Evolutionary conservation across 108 stramenopile species (phyloP).

Genomic region (Cyclotella atomus): DNA sequence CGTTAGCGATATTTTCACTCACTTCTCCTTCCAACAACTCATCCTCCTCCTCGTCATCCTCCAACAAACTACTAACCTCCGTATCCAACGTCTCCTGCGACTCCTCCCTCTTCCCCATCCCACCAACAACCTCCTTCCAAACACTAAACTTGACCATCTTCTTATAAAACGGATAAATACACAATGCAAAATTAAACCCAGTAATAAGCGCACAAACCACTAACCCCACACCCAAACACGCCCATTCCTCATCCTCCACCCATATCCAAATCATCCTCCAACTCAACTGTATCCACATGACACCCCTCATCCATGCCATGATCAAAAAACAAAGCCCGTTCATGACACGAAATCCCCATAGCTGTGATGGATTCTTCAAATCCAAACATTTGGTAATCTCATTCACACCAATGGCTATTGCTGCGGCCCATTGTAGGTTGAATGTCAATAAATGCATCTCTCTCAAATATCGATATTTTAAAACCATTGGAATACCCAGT

Average conservation of each 20-base stretch:
- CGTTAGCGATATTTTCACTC: too few relatives aligned
- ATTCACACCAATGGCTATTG: conserved; percentile 22
- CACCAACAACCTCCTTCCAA: not conserved
- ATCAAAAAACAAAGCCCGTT: conserved; percentile 27
- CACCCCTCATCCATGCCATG: conserved; percentile 38
- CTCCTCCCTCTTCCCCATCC: not conserved
- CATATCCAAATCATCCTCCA: conserved; percentile 6
- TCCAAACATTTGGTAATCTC: conserved; percentile 37
- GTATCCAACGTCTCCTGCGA: not conserved
- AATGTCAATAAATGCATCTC: conserved; percentile 31
- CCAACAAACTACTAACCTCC: not conserved
- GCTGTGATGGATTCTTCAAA: conserved; percentile 1
- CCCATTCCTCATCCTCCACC: conserved; percentile 23
- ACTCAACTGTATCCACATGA: conserved; percentile 28
- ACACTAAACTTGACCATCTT: conserved; percentile 26
- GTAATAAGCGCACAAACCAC: conserved; percentile 12
- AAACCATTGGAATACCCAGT: conserved; percentile 29
- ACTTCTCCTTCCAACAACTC: not conserved
- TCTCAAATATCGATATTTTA: conserved; percentile 26
- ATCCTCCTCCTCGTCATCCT: too few relatives aligned
- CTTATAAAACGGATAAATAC: conserved; percentile 31
- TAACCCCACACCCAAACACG: conserved; percentile 14
- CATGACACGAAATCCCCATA: conserved; percentile 27
- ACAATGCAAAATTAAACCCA: conserved; percentile 25
- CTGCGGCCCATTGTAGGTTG: conserved; percentile 39